Evolutionary conservation across 345 rosid genomes (phyloP).

Genomic region (Arabis hirsuta): DNA sequence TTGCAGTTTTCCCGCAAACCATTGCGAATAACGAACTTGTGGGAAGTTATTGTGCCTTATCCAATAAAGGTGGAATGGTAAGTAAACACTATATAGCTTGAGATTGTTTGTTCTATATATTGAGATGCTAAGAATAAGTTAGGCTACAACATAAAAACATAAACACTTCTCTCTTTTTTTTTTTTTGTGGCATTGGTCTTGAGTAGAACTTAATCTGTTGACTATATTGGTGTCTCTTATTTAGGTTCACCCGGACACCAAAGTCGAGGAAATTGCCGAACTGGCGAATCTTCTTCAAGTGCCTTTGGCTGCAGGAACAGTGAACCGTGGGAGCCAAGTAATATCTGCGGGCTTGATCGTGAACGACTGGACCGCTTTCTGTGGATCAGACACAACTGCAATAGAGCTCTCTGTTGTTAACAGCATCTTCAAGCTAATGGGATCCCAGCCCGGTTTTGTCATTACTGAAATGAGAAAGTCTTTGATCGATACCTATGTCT

Average conservation of each 20-base stretch:
- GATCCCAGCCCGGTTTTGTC: constrained; percentile 62
- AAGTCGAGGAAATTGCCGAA: constrained; percentile 77
- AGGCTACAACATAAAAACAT: no score
- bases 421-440: constrained; percentile 74
- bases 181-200: neutral
- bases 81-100: constrained; percentile 22
- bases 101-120: no score
- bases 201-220: neutral
- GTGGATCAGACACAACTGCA: constrained; percentile 83
- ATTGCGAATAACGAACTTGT: constrained; percentile 80
- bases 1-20: constrained; percentile 81
- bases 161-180: no score
- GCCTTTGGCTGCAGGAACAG: constrained; percentile 69
- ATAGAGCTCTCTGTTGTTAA: constrained; percentile 54
- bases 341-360: constrained; percentile 75
- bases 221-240: neutral
- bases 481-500: constrained; percentile 66
- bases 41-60: constrained; percentile 80
- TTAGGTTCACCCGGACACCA: constrained; percentile 43
- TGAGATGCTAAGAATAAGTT: no score
- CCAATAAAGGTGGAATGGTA: constrained; percentile 88
- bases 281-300: constrained; percentile 78
- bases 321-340: constrained; percentile 74
- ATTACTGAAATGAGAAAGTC: constrained; percentile 78
- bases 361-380: constrained; percentile 79